Evolutionary conservation across 2,329 filamentous ascomycete species (phyloP), one percentile per base, ranked within the genome.

Genomic region (Xylaria sp.): DNA sequence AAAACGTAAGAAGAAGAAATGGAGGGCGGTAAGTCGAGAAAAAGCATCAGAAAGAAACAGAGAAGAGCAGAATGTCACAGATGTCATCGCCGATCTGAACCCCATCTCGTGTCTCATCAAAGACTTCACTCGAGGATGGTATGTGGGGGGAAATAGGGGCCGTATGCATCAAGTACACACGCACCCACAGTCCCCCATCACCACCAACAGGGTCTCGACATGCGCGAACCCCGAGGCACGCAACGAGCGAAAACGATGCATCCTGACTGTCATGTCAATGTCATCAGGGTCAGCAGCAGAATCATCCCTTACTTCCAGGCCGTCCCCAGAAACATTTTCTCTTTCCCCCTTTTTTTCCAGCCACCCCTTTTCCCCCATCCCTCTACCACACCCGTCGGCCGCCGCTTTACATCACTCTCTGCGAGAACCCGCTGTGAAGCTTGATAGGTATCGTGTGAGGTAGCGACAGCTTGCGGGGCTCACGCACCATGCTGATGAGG

Each of bases 401-500:
- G 13, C n/a, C 49, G n/a, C 54, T 19, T 59, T 57, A 58, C 23
- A 60, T 10, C 46, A 51, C 57, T 10, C 54, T 72, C 54, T 59
- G 61, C 9, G 63, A 57, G 53, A 71, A 67, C 59, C 66, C 66
- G 54, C 63, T 65, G 57, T 69, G 68, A 55, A 71, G 66, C 66
- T 74, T 74, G 66, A 71, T 72, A 65, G 73, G 73, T 66, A 73
- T 71, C 50, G 70, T 70, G 62, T 72, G 66, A 50, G 70, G 62
- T 55, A 68, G 61, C 10, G 61, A 18, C 37, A 68, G 63, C 64
- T 72, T 73, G 68, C 76, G 76, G 55, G 89, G 88, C 78, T 92
- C 88, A 61, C 90, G 81, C 55, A 93, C 87, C 90, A 95, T 95
- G 75, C 92, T 88, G 70, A 89, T 88, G 72, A 93, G 76, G 59